A percentile compares a stretch with the other conserved stretches of the same genome.
phyloP scores from a whole-genome alignment of 805 yeast genomes.

The Saturnispora sanitii region DNA sequence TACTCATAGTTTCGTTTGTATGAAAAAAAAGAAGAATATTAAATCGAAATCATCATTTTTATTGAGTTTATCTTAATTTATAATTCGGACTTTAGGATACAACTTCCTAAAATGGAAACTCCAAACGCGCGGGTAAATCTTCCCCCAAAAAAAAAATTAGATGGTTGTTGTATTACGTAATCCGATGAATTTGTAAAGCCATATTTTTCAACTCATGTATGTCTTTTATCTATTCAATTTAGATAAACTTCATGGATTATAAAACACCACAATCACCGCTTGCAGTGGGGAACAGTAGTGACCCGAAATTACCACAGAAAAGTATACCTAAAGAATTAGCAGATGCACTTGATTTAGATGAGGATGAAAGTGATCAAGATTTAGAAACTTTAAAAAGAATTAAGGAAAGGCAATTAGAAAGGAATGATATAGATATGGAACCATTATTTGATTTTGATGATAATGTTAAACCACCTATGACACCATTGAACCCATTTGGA shows the following conservation, averaged over 20 bases:
- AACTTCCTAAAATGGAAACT: constrained; percentile 1
- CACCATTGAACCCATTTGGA: constrained; percentile 26
- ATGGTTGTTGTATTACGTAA: not conserved
- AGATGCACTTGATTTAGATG: constrained; percentile 11
- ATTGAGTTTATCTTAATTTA: not conserved
- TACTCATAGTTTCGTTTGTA: not conserved
- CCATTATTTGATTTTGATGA: constrained; percentile 12
- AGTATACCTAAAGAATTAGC: constrained; percentile 8
- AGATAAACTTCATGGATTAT: not conserved
- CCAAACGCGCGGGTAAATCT: not conserved
- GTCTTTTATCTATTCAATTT: no score
- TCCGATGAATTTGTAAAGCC: no score
- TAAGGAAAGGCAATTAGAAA: constrained; percentile 4
- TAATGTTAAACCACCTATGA: constrained; percentile 18
- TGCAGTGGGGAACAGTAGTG: not conserved
- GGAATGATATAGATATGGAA: constrained; percentile 2
- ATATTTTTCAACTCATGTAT: no score
- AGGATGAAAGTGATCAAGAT: constrained; percentile 12
- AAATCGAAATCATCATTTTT: not conserved
- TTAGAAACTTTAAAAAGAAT: constrained; percentile 15
- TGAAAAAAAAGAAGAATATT: not conserved
- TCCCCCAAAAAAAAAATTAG: not conserved
- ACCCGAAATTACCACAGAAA: not conserved
- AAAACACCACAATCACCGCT: constrained; percentile 1
- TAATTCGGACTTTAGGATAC: not conserved